Evolutionary conservation across 495 filamentous ascomycete genomes (phyloP), one percentile per base, ranked within the genome.

Genomic region (Lophiostoma macrostomum): DNA sequence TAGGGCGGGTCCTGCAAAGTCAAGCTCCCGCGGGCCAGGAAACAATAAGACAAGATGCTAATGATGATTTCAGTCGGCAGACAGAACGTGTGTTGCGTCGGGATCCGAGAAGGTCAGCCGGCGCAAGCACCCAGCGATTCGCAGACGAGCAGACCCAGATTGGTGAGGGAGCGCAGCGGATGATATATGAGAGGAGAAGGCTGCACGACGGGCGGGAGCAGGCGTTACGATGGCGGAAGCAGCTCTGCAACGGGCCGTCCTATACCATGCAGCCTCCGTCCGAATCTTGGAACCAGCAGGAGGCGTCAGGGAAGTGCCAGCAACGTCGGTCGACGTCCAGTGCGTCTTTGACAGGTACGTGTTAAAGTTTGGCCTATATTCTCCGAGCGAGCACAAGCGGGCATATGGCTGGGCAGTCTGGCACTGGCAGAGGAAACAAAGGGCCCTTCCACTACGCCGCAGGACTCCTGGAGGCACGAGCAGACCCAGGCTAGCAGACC

Each of bases 361-460:
- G 10, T 45, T 57, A 57, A 57, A 46, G 53, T 57, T 57, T 57
- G 45, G 37, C n/a, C 38, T 20, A 20, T 56, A 50, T 50, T 57
- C 53, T 57, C 45, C 46, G 53, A 57, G 6, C 16, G 44, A 13
- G 51, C 40, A 39, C 39, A 46, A 12, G 40, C 39, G 40, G 31
- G 50, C 41, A 38, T 43, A 25, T 49, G 45, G 45, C 31, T 49
- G 45, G 32, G 30, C 16, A 31, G 24, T 28, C 44, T 48, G 24
- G 27, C 5, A 14, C 6, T n/a, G 28, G 34, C 10, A 34, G 38
- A 43, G 49, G 44, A 49, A 56, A 36, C 43, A 49, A 35, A 45
- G 50, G 46, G 30, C 19, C 24, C 31, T 22, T 19, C 43, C 28
- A 30, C 52, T 42, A 32, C 22, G 52, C 52, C 35, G 35, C 53